Conservation (phyloP, 345 rosid genomes). For the Mangifera indica region DNA sequence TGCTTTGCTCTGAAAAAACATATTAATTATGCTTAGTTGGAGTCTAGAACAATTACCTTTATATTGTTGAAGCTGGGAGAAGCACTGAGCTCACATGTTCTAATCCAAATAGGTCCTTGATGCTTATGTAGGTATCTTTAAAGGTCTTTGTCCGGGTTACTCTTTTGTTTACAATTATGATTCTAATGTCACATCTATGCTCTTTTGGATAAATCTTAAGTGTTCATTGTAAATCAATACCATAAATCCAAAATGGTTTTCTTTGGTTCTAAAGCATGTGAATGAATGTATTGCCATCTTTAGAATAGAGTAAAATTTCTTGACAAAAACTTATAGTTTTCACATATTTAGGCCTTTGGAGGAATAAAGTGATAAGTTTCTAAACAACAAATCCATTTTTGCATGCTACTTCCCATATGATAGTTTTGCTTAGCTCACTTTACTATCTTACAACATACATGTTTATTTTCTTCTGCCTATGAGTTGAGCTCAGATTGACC, state of each 20-base stretch:
- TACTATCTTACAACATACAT: background rate
- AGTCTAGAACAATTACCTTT: constrained; percentile 1
- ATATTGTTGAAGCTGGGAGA: background rate
- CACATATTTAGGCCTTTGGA: background rate
- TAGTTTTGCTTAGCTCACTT: background rate
- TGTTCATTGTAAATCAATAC: background rate
- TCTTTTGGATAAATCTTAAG: background rate
- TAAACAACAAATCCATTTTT: background rate
- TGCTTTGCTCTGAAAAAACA: background rate
- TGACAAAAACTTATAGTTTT: background rate
- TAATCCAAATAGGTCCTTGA: background rate
- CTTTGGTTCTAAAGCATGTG: background rate
- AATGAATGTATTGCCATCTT: background rate
- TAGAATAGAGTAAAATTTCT: too few relatives aligned
- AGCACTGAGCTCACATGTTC: background rate
- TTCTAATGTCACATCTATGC: background rate
- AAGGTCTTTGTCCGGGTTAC: background rate
- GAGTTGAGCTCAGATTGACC: background rate
- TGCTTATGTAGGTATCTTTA: constrained; percentile 2
- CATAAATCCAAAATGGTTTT: background rate
- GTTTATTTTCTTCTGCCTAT: background rate
- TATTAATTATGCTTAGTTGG: background rate
- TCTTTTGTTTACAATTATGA: background rate
- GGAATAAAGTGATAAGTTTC: background rate
- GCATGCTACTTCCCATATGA: background rate